Base-by-base conservation (phyloP, 176 grass and related monocot genomes). In the Raddia guianensis region DNA sequence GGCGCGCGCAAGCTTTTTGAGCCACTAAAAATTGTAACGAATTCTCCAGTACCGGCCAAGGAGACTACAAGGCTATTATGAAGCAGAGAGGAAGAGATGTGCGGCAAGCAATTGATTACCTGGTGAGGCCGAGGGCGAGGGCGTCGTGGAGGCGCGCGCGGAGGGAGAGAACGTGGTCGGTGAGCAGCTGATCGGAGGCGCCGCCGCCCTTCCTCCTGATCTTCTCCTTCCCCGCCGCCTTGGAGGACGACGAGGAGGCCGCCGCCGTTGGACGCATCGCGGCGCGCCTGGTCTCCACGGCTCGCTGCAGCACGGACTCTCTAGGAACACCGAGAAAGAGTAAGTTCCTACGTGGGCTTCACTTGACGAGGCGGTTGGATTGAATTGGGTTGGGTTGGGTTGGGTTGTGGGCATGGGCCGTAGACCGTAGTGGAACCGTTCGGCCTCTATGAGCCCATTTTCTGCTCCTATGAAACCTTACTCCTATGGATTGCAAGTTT, bases 101-200 rank as follows among this genome's bases (percentile, higher is more conserved):
- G 12, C 12, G 46, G 61, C 56, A 18, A 49, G 10, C 1, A 19
- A 55, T 8, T 8, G 14, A 73, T 65, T 80, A 93, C 91, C 73
- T 88, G 50, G 74, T 32, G 74, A 93, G 80, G 78, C 91, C 88
- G 65, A 93, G 88, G 15, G 85, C 72, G 74, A 93, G 79, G 7
- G 88, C 91, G 61, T 77, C 79, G 50, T 86, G 88, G 50, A 93
- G 91, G 75, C 91, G 88, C 7, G 76, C 45, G 49, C 82, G 91
- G 51, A 86, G 78, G 67, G 79, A 68, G 70, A 88, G 75, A 7
- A 83, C 68, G 66, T 90, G 83, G 64, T 91, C 87, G 40, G 77
- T 55, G 82, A 89, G 87, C 18, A 81, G 56, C 7, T 72, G 19
- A 0, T 75, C 87, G 5, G 59, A 62, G 15, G 58, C 57, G 44